Evolutionary conservation across 495 filamentous ascomycete species (phyloP), one percentile per base, ranked within the genome.

Genomic region (Mytilinidion resinicola): DNA sequence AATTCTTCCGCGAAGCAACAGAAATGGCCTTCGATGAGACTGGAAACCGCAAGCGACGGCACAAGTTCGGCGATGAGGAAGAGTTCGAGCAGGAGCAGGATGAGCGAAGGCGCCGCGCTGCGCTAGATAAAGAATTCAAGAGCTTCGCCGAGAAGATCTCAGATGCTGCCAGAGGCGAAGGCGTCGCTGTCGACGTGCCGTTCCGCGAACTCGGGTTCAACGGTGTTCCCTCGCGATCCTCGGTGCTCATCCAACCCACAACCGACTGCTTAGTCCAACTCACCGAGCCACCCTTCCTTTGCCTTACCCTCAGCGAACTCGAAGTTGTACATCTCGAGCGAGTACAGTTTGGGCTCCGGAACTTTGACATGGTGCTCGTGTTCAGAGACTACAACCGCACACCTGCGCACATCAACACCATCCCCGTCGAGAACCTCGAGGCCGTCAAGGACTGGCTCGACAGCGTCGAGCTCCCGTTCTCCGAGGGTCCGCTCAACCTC

Each of bases 11-110:
- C 44, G 95, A 99, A 74, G 95, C 95, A 10, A 97, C 93, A 1
- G 93, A 99, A 63, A 96, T 97, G 74, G 89, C 93, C 68, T 97
- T 99, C 65, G 95, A 99, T 69, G 95, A 99, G 75, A 99, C 95
- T 36, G 95, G 95, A 58, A 97, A 96, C 70, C 82, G 95, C 46
- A 96, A 96, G 74, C 87, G 95, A 50, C 96, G 96, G 75, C 93
- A 96, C 69, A 85, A 91, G n/a, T 97, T 95, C 70, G 95, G 93
- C 41, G 95, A 99, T 62, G 95, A 99, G 70, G 95, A 99, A 67
- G 95, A 99, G 69, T 97, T 97, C 59, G 95, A 97, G 70, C 89
- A 90, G 25, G 95, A 99, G 68, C 95, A 99, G 73, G 92, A 99
- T 71, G 95, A 99, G 70, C 83, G 95, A 67, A 81, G 92, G 60